Evolutionary conservation across 768 basidiomycete species (phyloP), one percentile per base, ranked within the genome.

Genomic region (Tephrocybe sp.): DNA sequence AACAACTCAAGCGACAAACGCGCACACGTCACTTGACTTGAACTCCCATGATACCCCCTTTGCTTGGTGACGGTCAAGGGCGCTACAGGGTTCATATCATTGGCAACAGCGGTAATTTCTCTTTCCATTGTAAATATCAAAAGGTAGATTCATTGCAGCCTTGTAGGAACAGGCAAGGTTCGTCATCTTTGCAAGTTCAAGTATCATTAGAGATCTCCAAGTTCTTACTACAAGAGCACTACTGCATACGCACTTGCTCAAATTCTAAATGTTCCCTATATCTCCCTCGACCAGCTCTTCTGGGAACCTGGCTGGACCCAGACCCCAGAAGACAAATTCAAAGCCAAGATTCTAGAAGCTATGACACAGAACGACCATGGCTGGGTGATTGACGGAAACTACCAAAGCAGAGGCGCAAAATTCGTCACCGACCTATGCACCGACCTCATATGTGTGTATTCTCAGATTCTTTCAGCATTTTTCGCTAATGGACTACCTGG

Each of bases 371-470:
- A 44, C 27, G 62, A 63, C 13, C 53, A 63, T 15, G 79, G 78
- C 1, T 84, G 82, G 81, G 68, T 83, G 6, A 61, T 78, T 1
- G 81, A 84, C 34, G 82, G 82, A 4, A 64, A 72, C 42, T 83
- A 75, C 55, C 25, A 13, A 0, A 43, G 13, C 0, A 57, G 40
- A 24, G 53, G 69, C 11, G 73, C 68, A 1, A 53, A 51, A 2
- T 47, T 78, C 2, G 60, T 77, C 4, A 53, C 61, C 0, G 65
- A 74, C 3, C 60, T 60, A 18, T 64, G 73, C 12, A 82, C 80
- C 3, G 80, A 83, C 57, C 57, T 78, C 7, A 72, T 83, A 18
- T 83, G 82, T 83, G 49, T 39, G 73, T 65, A 24, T 22, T 16
- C 34, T 34, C 21, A 38, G 31, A 2, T 39, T 29, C 18, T 1